Conservation (phyloP, 352 stramenopile genomes). For the Saprolegnia parasitica region DNA sequence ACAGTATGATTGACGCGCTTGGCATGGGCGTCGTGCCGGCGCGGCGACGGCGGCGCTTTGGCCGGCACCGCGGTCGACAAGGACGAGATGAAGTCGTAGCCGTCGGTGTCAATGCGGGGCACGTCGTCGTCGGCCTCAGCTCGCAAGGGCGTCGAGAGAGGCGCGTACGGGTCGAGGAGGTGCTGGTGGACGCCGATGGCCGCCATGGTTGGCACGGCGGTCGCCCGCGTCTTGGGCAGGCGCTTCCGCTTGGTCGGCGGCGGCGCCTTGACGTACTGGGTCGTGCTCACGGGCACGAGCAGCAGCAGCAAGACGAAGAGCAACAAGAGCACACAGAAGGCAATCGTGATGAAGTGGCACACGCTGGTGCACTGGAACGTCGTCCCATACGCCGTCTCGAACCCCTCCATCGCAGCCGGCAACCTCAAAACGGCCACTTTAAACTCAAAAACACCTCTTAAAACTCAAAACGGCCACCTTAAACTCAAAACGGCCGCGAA, state of each 20-base stretch:
- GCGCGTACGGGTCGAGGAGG: neutral
- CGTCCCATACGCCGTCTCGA: constrained; percentile 49
- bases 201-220: neutral
- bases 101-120: neutral
- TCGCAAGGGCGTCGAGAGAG: neutral
- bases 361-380: constrained; percentile 45
- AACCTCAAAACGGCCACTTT: no score
- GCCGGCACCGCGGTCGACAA: neutral
- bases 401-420: neutral
- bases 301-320: constrained; percentile 40
- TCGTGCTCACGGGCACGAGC: constrained; percentile 40
- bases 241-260: constrained; percentile 4
- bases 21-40: neutral
- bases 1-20: neutral
- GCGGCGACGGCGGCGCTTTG: neutral
- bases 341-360: constrained; percentile 41
- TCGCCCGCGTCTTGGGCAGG: neutral
- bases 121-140: neutral
- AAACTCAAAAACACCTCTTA: no score
- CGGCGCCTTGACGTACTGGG: constrained; percentile 22
- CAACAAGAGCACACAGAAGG: constrained; percentile 36
- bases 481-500: no score
- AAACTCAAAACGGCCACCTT: no score
- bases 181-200: neutral
- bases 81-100: constrained; percentile 24